Evolutionary conservation across 2,329 filamentous ascomycete species (phyloP).

Genomic region (Rutstroemia sp.): DNA sequence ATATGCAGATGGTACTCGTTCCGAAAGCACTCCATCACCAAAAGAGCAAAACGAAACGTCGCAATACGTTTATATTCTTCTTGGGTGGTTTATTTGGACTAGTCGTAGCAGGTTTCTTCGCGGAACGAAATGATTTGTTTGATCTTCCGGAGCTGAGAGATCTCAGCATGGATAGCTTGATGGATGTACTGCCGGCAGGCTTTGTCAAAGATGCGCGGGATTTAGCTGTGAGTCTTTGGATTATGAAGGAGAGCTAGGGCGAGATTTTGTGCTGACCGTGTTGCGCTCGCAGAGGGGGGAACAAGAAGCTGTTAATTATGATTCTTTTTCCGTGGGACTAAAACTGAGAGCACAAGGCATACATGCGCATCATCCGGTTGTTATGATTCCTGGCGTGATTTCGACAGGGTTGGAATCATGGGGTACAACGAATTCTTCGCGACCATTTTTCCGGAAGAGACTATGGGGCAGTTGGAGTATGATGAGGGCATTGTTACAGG

Average conservation of each 20-base stretch:
- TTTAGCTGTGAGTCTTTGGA: constrained; percentile 53
- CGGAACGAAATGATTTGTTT: constrained; percentile 81
- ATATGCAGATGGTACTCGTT: constrained; percentile 44
- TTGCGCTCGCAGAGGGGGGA: constrained; percentile 59
- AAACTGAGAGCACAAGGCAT: constrained; percentile 78
- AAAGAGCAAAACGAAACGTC: constrained; percentile 41
- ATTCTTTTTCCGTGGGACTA: constrained; percentile 85
- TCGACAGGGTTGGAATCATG: constrained; percentile 95
- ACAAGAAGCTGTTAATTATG: constrained; percentile 81
- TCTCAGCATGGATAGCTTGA: constrained; percentile 72
- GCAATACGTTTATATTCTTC: constrained; percentile 74
- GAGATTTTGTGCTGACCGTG: constrained; percentile 1
- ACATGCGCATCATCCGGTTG: constrained; percentile 74
- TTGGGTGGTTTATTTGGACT: constrained; percentile 88
- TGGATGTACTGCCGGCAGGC: constrained; percentile 82
- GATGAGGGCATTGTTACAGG: constrained; percentile 90
- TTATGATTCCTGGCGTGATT: constrained; percentile 97
- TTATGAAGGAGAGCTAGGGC: constrained; percentile 2
- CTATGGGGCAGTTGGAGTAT: constrained; percentile 98
- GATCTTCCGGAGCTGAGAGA: constrained; percentile 65
- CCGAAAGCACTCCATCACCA: constrained; percentile 34
- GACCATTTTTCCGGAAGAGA: constrained; percentile 87
- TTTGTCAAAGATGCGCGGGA: constrained; percentile 82
- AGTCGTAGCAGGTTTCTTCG: constrained; percentile 82
- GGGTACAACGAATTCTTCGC: constrained; percentile 79